phyloP scores from a whole-genome alignment of 2,329 filamentous ascomycete species.

The Alternaria longipes region DNA sequence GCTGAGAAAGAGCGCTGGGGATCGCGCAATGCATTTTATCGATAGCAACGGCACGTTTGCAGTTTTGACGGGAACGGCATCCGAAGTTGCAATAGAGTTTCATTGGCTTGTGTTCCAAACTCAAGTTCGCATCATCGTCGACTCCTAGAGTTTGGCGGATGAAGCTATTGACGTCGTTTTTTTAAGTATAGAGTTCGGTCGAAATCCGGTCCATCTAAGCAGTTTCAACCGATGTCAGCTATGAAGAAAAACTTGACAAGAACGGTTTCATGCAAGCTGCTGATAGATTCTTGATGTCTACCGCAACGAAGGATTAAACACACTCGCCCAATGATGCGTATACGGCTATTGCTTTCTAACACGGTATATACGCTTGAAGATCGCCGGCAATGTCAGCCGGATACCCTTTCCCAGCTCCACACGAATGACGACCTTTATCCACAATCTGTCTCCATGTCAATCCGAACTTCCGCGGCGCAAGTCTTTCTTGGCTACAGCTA shows the following conservation, averaged over 20 bases:
- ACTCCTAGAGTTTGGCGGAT: not conserved
- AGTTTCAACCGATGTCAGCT: not conserved
- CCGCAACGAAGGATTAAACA: not conserved
- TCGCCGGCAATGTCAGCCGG: not conserved
- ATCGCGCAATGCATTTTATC: conserved; percentile 4
- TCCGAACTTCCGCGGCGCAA: not conserved
- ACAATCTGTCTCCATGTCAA: not conserved
- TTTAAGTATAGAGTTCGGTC: not conserved
- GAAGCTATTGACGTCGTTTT: conserved; percentile 3
- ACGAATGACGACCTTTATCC: conserved; percentile 3
- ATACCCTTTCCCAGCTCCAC: not conserved
- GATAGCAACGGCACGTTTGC: conserved; percentile 7
- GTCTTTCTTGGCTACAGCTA: not conserved
- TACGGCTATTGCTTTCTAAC: not conserved
- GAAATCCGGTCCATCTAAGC: not conserved
- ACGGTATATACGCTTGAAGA: not conserved
- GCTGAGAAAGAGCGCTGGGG: conserved; percentile 8
- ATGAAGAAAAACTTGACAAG: not conserved
- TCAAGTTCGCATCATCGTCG: not conserved
- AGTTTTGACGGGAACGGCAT: not conserved
- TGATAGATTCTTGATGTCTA: not conserved
- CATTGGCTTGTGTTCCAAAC: not conserved
- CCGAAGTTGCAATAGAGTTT: not conserved
- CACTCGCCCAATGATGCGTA: not conserved
- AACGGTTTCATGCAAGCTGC: not conserved